phyloP scores from a whole-genome alignment of 495 filamentous ascomycete species.

The Penicillium arizonense region DNA sequence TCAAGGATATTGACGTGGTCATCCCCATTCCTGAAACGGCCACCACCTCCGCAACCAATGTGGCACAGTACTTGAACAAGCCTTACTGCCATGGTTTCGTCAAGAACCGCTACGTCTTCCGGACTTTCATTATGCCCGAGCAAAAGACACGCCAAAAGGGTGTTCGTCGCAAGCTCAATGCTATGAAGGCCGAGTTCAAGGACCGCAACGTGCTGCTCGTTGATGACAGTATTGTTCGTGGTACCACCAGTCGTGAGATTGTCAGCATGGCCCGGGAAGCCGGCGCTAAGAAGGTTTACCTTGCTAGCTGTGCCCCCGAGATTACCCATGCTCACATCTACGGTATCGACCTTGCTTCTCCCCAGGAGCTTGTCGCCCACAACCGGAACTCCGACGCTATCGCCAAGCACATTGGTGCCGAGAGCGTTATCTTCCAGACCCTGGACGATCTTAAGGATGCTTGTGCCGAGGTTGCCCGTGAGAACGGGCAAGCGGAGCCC shows the following conservation, averaged over 20 bases:
- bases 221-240: constrained; percentile 91
- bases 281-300: constrained; percentile 85
- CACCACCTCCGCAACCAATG: constrained; percentile 78
- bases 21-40: constrained; percentile 88
- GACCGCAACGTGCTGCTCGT: constrained; percentile 82
- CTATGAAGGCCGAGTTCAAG: constrained; percentile 84
- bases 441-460: constrained; percentile 80
- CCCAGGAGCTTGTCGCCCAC: constrained; percentile 81
- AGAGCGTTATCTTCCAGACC: constrained; percentile 86
- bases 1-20: constrained; percentile 87
- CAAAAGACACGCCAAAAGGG: constrained; percentile 78
- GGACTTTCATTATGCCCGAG: constrained; percentile 93
- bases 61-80: constrained; percentile 74
- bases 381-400: constrained; percentile 66
- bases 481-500: constrained; percentile 51
- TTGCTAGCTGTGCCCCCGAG: constrained; percentile 83
- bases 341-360: constrained; percentile 87
- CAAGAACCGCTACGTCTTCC: constrained; percentile 95
- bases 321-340: constrained; percentile 80
- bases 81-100: constrained; percentile 85
- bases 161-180: constrained; percentile 61
- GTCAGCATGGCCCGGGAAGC: constrained; percentile 91
- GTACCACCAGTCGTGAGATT: constrained; percentile 89
- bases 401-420: constrained; percentile 82
- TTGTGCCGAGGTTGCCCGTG: constrained; percentile 65